Base-by-base conservation (phyloP, 2,329 filamentous ascomycete species). In the Penicillium occitanis region DNA sequence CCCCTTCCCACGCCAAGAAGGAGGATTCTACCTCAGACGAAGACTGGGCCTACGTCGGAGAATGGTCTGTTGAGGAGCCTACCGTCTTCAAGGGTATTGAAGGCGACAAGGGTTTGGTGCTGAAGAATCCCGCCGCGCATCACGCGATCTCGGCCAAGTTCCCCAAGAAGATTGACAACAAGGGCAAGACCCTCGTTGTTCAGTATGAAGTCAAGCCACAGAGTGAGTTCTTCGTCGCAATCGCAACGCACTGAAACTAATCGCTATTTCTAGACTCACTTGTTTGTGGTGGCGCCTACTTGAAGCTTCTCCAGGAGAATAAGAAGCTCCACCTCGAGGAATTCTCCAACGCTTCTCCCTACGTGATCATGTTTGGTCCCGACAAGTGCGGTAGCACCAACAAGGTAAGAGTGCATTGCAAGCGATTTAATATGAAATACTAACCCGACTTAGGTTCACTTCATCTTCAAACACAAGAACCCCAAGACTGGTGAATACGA, bases 401-500 rank as follows among this genome's bases (percentile, higher is more conserved):
- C 90, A 98, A 98, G 90, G 91, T 96, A 81, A 66, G 77, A 59
- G 14, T 46, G 5, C 19, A 7, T n/a, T 30, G 7, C 55, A 59
- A 40, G n/a, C 2, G 4, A 11, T 8, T 42, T 4, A 3, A 5
- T 17, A n/a, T 22, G 19, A 7, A 25, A 35, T 48, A 70, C 65
- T 57, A 61, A 37, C 46, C 37, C 70, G 76, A 55, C 42, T 62
- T 59, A 87, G 85, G 87, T 90, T 68, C 87, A 90, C 81, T 97
- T 99, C 85, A 99, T 99, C 81, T 96, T 99, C 89, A 95, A 96
- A 83, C 95, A 99, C 91, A 99, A 98, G 91, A 99, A 98, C 88
- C 95, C 95, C 78, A 97, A 97, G 91, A 97, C 93, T 57, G 94
- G 94, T 84, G 92, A 97, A 82, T 99, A 99, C 77, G 94, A 99